These are phyloP conservation scores for Eucalyptus camaldulensis DNA, from an alignment of 345 rosid genomes.

Conservation along the genomic window DNA sequence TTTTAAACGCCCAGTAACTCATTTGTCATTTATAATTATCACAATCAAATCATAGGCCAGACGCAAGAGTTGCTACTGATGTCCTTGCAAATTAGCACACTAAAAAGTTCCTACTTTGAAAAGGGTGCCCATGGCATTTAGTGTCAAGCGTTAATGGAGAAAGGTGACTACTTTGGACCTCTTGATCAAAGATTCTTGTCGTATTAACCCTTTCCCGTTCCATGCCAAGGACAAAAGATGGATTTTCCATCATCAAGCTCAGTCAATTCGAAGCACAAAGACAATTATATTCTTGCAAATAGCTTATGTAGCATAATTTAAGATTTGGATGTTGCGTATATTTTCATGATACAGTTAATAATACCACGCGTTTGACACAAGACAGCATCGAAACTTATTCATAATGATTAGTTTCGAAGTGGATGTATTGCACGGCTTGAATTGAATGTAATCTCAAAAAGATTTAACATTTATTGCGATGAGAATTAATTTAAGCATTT, in stretches of 20 bases:
- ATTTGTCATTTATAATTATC: not conserved
- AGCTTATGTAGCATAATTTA: not conserved
- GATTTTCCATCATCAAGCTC: not conserved
- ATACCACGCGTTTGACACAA: rapidly evolving
- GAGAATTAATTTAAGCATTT: not conserved
- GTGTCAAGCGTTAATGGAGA: not conserved
- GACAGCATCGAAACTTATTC: rapidly evolving
- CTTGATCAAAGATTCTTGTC: not conserved
- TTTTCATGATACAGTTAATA: not conserved
- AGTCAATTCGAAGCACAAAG: not conserved
- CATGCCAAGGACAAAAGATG: not conserved
- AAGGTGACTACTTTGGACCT: not conserved
- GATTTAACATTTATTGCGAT: not conserved
- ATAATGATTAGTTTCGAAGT: not conserved
- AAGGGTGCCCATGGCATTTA: not conserved
- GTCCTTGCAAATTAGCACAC: not conserved
- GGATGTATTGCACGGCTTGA: not conserved
- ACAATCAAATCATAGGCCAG: not conserved
- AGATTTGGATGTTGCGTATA: rapidly evolving
- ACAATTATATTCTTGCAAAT: not conserved
- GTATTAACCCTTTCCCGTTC: not conserved
- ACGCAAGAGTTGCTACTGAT: not conserved
- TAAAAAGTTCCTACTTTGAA: not conserved
- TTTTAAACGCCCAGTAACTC: not conserved
- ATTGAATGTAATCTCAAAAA: not conserved